phyloP scores from a whole-genome alignment of 2,329 filamentous ascomycete species.

The Lithohypha guttulata region DNA sequence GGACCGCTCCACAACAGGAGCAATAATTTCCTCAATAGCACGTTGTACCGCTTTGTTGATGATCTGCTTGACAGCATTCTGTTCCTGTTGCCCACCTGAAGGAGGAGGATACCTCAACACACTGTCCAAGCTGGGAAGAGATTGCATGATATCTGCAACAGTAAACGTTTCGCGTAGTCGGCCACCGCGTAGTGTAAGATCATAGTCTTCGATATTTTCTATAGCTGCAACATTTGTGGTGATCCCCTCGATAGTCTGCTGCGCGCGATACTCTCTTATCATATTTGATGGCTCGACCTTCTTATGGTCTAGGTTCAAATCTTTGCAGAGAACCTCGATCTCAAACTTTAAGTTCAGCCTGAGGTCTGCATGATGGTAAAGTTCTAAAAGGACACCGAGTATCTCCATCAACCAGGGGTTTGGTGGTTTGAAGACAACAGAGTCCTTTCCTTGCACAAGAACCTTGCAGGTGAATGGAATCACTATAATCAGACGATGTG shows the following conservation, averaged over 20 bases:
- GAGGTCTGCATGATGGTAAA: conserved; percentile 85
- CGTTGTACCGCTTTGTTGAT: conserved; percentile 77
- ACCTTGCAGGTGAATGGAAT: conserved; percentile 98
- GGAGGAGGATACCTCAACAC: conserved; percentile 69
- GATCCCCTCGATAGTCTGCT: conserved; percentile 31
- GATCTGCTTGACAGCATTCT: conserved; percentile 57
- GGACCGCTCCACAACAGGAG: conserved; percentile 91
- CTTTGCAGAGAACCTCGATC: conserved; percentile 94
- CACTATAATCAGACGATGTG: conserved; percentile 78
- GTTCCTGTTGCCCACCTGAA: conserved; percentile 64
- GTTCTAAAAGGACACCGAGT: conserved; percentile 75
- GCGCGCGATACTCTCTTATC: conserved; percentile 59
- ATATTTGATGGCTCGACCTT: conserved; percentile 77
- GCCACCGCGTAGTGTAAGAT: conserved; percentile 58
- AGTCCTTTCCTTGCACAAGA: conserved; percentile 69
- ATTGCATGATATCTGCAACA: conserved; percentile 63
- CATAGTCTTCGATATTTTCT: conserved; percentile 74
- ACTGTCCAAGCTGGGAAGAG: conserved; percentile 72
- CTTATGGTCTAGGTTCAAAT: conserved; percentile 83
- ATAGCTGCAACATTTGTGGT: conserved; percentile 52
- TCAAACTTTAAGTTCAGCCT: conserved; percentile 98
- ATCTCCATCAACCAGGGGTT: conserved; percentile 99
- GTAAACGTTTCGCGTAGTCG: conserved; percentile 64
- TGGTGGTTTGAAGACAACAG: conserved; percentile 81
- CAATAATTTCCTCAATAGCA: conserved; percentile 91